Conservation (phyloP, 2,329 filamentous ascomycete genomes). For the Amylocarpus encephaloides region DNA sequence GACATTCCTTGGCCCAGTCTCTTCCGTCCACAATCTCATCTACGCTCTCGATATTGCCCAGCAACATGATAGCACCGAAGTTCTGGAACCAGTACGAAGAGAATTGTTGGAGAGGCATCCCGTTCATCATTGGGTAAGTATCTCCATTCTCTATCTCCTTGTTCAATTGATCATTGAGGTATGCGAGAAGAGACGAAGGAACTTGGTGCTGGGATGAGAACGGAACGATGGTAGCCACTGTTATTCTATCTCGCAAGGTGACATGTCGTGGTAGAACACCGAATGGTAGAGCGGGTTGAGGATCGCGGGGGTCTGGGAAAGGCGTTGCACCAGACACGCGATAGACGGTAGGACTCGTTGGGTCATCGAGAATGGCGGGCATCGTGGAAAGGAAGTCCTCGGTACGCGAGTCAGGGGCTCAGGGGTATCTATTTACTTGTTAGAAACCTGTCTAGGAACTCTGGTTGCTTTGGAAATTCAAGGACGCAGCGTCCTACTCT, state of each 20-base stretch:
- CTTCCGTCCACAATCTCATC: conserved; percentile 42
- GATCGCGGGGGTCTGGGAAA: conserved; percentile 44
- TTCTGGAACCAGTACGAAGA: conserved; percentile 68
- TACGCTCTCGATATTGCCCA: conserved; percentile 54
- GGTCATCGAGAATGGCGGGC: conserved; percentile 58
- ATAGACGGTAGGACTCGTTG: conserved; percentile 47
- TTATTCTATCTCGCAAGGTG: conserved; percentile 60
- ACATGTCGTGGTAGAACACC: conserved; percentile 53
- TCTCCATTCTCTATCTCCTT: conserved; percentile 68
- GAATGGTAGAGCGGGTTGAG: conserved; percentile 38
- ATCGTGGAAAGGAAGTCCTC: conserved; percentile 32
- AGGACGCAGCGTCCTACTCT: conserved; percentile 4
- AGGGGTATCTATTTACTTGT: conserved; percentile 4
- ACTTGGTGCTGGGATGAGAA: conserved; percentile 57
- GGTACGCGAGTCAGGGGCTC: not conserved
- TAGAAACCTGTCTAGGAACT: not conserved
- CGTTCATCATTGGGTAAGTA: conserved; percentile 64
- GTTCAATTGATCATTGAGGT: conserved; percentile 61
- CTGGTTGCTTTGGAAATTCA: not conserved
- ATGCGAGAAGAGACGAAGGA: conserved; percentile 54
- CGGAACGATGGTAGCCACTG: conserved; percentile 61
- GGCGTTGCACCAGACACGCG: conserved; percentile 47
- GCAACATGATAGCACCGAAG: conserved; percentile 64
- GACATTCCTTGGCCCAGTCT: conserved; percentile 60
- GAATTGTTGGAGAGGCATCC: conserved; percentile 55